Percentiles rank a stretch among this genome's conserved stretches.
Evolutionary conservation across 495 filamentous ascomycete genomes (phyloP).

Genomic region (Aspergillus cavernicola): DNA sequence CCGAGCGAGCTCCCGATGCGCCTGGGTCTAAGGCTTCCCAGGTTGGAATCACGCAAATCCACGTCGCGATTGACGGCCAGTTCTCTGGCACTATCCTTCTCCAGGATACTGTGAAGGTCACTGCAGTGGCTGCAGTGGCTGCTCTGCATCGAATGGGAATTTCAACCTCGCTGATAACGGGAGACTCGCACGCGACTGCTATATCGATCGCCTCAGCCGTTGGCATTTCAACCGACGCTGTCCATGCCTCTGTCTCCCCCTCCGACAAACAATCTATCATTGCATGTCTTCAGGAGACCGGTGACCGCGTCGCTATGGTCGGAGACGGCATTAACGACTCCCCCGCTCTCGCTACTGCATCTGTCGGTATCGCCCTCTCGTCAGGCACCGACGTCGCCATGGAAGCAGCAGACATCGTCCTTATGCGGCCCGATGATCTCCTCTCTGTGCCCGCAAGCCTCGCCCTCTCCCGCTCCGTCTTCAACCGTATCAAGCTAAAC

Average conservation of each 20-base stretch:
- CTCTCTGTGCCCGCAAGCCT: conserved; percentile 87
- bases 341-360: conserved; percentile 86
- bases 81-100: conserved; percentile 82
- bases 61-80: conserved; percentile 75
- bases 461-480: conserved; percentile 78
- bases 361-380: conserved; percentile 88
- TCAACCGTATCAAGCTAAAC: conserved; percentile 90
- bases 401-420: conserved; percentile 93
- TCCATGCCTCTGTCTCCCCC: conserved; percentile 80
- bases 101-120: conserved; percentile 84
- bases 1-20: conserved; percentile 38
- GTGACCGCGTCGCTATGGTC: conserved; percentile 89
- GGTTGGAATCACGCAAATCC: conserved; percentile 80
- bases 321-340: conserved; percentile 99
- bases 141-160: conserved; percentile 82
- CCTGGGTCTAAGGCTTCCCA: conserved; percentile 21
- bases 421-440: conserved; percentile 89
- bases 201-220: conserved; percentile 76
- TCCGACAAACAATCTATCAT: conserved; percentile 86
- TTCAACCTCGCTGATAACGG: conserved; percentile 86
- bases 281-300: conserved; percentile 63
- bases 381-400: conserved; percentile 96
- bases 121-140: conserved; percentile 76
- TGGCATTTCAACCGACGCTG: conserved; percentile 69
- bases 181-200: conserved; percentile 81